phyloP scores from a whole-genome alignment of 306 rosid genomes.

The Trifolium subterraneum region DNA sequence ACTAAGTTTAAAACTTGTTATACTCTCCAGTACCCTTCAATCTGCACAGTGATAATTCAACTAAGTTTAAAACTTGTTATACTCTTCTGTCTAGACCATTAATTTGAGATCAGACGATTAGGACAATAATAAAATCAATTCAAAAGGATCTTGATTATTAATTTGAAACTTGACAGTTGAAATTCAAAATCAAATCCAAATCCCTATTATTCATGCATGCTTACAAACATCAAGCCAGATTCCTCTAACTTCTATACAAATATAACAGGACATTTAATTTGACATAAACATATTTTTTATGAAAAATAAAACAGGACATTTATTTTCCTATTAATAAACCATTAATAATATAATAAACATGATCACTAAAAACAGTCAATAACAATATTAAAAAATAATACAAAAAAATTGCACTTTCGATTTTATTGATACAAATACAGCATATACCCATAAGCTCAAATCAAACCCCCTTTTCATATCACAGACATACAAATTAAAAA shows the following conservation, averaged over 20 bases:
- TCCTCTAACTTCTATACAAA: not conserved
- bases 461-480: not conserved
- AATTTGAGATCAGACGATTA: not conserved
- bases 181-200: not conserved
- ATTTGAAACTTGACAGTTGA: not conserved
- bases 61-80: not conserved
- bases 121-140: too few relatives aligned
- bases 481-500: not conserved
- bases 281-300: not conserved
- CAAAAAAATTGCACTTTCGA: too few relatives aligned
- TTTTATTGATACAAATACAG: too few relatives aligned
- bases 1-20: not conserved
- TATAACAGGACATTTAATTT: too few relatives aligned
- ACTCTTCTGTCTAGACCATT: too few relatives aligned
- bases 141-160: not conserved
- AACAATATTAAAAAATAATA: not conserved
- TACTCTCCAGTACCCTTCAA: constrained; percentile 56
- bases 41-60: constrained; percentile 50
- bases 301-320: not conserved
- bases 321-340: not conserved
- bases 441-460: not conserved
- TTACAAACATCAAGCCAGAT: not conserved
- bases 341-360: too few relatives aligned
- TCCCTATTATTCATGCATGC: not conserved
- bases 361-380: not conserved